Evolutionary conservation across 441 rosid species (phyloP).

Genomic region (Aleurites moluccanus): DNA sequence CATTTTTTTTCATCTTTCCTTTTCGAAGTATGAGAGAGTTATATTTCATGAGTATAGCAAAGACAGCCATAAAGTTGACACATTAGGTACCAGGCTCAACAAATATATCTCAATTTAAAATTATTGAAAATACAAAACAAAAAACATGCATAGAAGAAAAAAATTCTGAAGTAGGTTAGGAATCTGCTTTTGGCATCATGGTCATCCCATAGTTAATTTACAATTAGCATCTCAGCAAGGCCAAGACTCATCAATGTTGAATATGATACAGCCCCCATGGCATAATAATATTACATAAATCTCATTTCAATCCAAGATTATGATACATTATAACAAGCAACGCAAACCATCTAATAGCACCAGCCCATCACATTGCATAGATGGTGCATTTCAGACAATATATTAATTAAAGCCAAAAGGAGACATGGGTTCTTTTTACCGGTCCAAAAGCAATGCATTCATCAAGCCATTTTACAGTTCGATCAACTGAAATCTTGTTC

Average conservation of each 20-base stretch:
- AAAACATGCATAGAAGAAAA: background rate
- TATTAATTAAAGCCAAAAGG: background rate
- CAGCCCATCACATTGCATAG: background rate
- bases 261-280: background rate
- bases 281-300: background rate
- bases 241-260: background rate
- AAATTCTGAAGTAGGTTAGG: background rate
- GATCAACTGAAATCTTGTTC: slow-evolving; percentile 57
- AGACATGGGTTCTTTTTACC: slow-evolving; percentile 29
- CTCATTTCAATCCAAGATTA: background rate
- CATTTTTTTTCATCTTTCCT: background rate
- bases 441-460: slow-evolving; percentile 53
- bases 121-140: background rate
- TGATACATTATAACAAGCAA: background rate
- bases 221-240: background rate
- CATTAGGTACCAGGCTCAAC: background rate
- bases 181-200: background rate
- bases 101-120: background rate
- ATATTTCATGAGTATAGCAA: background rate
- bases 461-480: slow-evolving; percentile 75
- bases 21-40: background rate
- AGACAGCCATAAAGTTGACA: background rate
- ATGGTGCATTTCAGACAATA: background rate
- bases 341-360: background rate
- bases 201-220: background rate